Evolutionary conservation across 2,329 filamentous ascomycete genomes (phyloP).

Genomic region (Colletotrichum abscissum): DNA sequence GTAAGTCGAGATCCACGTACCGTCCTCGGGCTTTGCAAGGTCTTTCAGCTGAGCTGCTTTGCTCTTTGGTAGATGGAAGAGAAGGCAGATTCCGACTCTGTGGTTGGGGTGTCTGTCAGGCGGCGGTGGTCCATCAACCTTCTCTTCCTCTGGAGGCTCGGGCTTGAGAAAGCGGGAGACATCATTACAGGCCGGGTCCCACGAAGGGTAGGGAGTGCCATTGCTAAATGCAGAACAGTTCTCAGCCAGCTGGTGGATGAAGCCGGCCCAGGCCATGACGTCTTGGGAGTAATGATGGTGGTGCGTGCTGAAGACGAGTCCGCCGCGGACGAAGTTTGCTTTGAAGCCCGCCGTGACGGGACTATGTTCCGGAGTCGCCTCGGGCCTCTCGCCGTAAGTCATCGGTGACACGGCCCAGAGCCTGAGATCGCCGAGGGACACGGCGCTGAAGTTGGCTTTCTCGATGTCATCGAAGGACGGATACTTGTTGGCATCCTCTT

Average conservation of each 20-base stretch:
- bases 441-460: constrained; percentile 45
- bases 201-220: constrained; percentile 44
- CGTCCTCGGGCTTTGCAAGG: constrained; percentile 46
- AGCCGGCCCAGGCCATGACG: constrained; percentile 53
- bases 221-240: constrained; percentile 51
- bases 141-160: constrained; percentile 40
- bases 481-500: constrained; percentile 9
- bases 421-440: constrained; percentile 46
- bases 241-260: constrained; percentile 53
- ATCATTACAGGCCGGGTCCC: constrained; percentile 50
- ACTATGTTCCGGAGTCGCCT: constrained; percentile 46
- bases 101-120: constrained; percentile 45
- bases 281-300: constrained; percentile 56
- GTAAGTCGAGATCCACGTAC: constrained; percentile 57
- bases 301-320: constrained; percentile 54
- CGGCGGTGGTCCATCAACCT: constrained; percentile 45
- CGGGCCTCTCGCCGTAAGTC: constrained; percentile 52
- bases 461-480: constrained; percentile 51
- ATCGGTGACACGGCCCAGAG: constrained; percentile 49
- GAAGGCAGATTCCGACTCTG: constrained; percentile 39
- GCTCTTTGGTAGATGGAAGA: constrained; percentile 57
- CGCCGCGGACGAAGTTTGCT: constrained; percentile 54
- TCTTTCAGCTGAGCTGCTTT: constrained; percentile 53
- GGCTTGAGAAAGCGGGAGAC: constrained; percentile 46
- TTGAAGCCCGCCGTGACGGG: constrained; percentile 51